phyloP scores from a whole-genome alignment of 1,284 basidiomycete genomes.

The Melampsora larici-populina region DNA sequence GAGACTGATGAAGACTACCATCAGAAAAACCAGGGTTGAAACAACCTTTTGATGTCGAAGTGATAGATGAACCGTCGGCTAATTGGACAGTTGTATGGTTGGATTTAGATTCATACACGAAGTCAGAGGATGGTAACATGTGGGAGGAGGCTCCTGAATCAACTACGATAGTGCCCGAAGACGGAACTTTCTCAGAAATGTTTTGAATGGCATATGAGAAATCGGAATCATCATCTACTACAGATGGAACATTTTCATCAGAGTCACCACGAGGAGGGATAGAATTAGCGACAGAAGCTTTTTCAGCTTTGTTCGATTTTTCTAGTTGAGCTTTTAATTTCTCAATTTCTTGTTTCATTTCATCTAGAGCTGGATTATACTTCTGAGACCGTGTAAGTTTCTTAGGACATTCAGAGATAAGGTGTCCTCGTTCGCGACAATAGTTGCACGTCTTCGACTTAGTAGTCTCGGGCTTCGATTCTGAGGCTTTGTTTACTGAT shows the following conservation, averaged over 20 bases:
- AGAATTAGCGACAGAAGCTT: not conserved
- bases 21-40: not conserved
- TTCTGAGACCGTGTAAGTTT: not conserved
- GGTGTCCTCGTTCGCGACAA: not conserved
- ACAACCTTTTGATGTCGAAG: not conserved
- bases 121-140: not conserved
- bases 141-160: constrained; percentile 13
- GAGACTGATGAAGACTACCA: not conserved
- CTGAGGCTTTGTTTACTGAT: not conserved
- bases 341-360: not conserved
- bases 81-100: not conserved
- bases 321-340: not conserved
- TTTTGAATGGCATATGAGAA: too few species aligned
- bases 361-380: not conserved
- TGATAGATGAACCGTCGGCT: constrained; percentile 5
- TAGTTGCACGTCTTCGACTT: not conserved
- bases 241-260: not conserved
- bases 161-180: too few species aligned
- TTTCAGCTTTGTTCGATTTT: not conserved
- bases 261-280: not conserved
- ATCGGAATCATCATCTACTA: too few species aligned
- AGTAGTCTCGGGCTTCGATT: not conserved
- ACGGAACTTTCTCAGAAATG: too few species aligned
- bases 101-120: not conserved
- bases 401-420: not conserved